Evolutionary conservation across 2,329 filamentous ascomycete species (phyloP).

Genomic region (Fusarium pseudoanthophilum): DNA sequence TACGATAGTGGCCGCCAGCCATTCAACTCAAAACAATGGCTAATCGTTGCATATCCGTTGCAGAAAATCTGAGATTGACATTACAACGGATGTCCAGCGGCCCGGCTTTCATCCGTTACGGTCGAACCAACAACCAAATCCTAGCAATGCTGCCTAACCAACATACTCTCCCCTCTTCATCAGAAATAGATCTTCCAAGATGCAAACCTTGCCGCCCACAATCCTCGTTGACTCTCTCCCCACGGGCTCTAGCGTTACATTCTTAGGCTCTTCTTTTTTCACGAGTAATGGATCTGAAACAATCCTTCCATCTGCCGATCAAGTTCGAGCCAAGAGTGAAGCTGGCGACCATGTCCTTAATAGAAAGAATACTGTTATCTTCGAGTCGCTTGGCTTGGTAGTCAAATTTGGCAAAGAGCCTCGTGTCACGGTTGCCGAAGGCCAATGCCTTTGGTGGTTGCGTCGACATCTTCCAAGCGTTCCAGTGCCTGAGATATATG

Average conservation of each 20-base stretch:
- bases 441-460: background rate
- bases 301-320: background rate
- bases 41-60: accelerated
- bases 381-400: accelerated
- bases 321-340: background rate
- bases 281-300: accelerated
- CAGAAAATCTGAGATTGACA: accelerated
- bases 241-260: background rate
- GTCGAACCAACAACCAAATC: background rate
- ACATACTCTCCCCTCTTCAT: background rate
- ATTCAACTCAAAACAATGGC: accelerated
- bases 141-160: background rate
- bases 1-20: background rate
- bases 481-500: conserved; percentile 22
- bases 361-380: background rate
- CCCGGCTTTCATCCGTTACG: background rate
- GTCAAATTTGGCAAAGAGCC: background rate
- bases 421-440: background rate
- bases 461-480: background rate
- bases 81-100: background rate
- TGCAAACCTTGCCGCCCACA: background rate
- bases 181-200: background rate
- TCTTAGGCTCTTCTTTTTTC: background rate
- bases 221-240: background rate
- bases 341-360: background rate